Evolutionary conservation across 345 rosid genomes (phyloP), one percentile per base, ranked within the genome.

Genomic region (Camelina sativa): DNA sequence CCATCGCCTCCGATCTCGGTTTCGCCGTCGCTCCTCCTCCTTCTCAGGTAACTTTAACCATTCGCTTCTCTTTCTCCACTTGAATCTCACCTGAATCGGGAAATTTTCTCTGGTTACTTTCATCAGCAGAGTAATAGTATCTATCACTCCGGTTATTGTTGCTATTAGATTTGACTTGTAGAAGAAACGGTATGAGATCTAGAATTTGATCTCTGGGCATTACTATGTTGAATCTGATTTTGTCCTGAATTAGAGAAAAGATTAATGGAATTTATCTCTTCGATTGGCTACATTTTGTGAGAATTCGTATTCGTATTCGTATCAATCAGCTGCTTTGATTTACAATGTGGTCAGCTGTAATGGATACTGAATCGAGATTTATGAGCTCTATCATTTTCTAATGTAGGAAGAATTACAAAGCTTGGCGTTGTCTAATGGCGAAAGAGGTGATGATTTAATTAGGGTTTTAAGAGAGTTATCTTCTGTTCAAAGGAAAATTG

Each of bases 1-100:
- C 99, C 77, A 90, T 95, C 59, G 98, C 99, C 48, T 80, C 97
- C 79, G 99, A 95, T 80, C 99, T 95, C 50, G 98, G 99, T 30
- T 95, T 82, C 81, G 75, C 97, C 16, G 91, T 92, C 72, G 79
- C 95, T 10, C 80, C 91, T 57, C 85, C 93, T 62, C 89, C 92
- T 56, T 85, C 98, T 7, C 96, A 90, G 90, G 99, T 91, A 61
- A 17, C 70, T 72, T 28, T 22, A 16, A 38, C 67, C 28, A 15
- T 7, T 34, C 48, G 37, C 62, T 64, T 65, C 56, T 41, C 64
- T 37, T 0, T 28, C 46, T 30, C 12, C 20, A 62, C 46, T 47
- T 32, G 19, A 53, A 15, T 30, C 69, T 59, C 56, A 59, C 35
- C 51, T 11, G 28, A 7, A 20, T 67, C 47, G 7, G 1, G 1